Conservation (phyloP, 805 yeast species). For the Candida hungchunana region DNA sequence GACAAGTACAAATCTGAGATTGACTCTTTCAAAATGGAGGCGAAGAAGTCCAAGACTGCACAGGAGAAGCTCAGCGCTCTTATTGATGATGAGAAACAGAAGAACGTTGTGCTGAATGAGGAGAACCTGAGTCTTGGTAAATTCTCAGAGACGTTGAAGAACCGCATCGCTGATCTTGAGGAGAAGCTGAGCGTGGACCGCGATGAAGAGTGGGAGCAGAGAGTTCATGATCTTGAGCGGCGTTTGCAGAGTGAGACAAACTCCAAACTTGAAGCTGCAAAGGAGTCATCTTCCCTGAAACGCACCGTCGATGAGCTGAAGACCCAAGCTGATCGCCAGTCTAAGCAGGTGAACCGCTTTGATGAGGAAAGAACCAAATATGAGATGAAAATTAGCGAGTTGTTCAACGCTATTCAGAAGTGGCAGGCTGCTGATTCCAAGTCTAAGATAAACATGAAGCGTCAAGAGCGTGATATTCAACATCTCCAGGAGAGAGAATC, state of each 20-base stretch:
- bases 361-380: slow-evolving; percentile 56
- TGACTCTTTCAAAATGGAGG: slow-evolving; percentile 28
- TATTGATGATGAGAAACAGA: slow-evolving; percentile 41
- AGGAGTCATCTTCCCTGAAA: slow-evolving; percentile 45
- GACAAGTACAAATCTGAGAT: slow-evolving; percentile 29
- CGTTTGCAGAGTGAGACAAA: slow-evolving; percentile 45
- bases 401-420: slow-evolving; percentile 39
- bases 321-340: slow-evolving; percentile 47
- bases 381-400: slow-evolving; percentile 45
- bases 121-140: slow-evolving; percentile 64
- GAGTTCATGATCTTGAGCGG: slow-evolving; percentile 49
- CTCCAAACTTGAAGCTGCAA: slow-evolving; percentile 47
- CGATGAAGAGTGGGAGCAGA: slow-evolving; percentile 53
- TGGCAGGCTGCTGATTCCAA: slow-evolving; percentile 43
- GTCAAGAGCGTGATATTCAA: slow-evolving; percentile 52
- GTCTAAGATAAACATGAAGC: slow-evolving; percentile 38
- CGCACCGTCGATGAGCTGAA: slow-evolving; percentile 52
- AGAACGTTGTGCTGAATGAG: slow-evolving; percentile 53
- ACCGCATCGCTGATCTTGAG: slow-evolving; percentile 43
- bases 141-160: slow-evolving; percentile 46
- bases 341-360: slow-evolving; percentile 44
- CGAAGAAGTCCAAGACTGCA: slow-evolving; percentile 22
- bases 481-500: slow-evolving; percentile 50
- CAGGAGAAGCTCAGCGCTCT: slow-evolving; percentile 24
- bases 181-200: slow-evolving; percentile 47